Conservation (phyloP, 2,329 filamentous ascomycete genomes). For the Eurotiales sp. region DNA sequence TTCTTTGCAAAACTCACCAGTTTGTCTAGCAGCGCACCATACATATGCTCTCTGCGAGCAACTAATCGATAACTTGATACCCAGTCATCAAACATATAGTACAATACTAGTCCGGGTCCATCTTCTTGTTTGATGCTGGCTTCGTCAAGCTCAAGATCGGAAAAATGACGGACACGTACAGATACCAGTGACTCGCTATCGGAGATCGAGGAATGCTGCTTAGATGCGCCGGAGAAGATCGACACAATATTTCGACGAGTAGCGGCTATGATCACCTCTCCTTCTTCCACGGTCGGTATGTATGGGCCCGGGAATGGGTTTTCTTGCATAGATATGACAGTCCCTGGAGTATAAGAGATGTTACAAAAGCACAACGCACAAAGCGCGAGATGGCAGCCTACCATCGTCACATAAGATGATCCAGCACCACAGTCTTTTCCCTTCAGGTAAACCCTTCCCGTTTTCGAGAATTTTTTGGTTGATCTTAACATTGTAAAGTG, state of each 20-base stretch:
- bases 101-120: slow-evolving; percentile 60
- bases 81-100: slow-evolving; percentile 67
- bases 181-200: slow-evolving; percentile 51
- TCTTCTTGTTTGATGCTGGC: slow-evolving; percentile 45
- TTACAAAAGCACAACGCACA: background rate
- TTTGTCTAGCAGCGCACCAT: slow-evolving; percentile 46
- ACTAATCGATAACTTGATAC: slow-evolving; percentile 59
- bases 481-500: slow-evolving; percentile 42
- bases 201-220: slow-evolving; percentile 43
- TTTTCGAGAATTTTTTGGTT: slow-evolving; percentile 43
- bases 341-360: slow-evolving; percentile 45
- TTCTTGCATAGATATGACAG: slow-evolving; percentile 68
- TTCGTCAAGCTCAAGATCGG: slow-evolving; percentile 26
- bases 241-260: slow-evolving; percentile 57
- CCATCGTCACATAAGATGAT: slow-evolving; percentile 64
- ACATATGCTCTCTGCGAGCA: slow-evolving; percentile 53
- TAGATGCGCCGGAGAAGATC: slow-evolving; percentile 60
- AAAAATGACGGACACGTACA: slow-evolving; percentile 39
- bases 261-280: slow-evolving; percentile 28
- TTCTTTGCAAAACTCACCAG: slow-evolving; percentile 38
- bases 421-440: slow-evolving; percentile 66
- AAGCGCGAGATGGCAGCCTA: slow-evolving; percentile 26
- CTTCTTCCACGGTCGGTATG: slow-evolving; percentile 26
- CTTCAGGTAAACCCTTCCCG: slow-evolving; percentile 40
- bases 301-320: slow-evolving; percentile 49